Evolutionary conservation across 306 rosid species (phyloP).

Genomic region (peach (Prunus persica)): DNA sequence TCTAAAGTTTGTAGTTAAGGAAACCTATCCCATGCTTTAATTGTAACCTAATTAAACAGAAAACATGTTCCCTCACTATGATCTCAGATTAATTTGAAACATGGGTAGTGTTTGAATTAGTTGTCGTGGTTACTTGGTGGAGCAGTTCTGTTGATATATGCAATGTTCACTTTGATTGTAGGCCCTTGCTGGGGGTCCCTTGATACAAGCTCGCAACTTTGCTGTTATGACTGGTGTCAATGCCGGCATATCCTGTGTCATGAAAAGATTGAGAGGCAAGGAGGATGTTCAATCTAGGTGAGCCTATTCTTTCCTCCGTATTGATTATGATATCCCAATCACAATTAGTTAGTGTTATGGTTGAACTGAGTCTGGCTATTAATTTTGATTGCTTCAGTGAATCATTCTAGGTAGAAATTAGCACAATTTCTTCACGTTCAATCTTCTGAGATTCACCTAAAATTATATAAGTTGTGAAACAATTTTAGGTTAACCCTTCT

Average conservation of each 20-base stretch:
- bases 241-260: conserved; percentile 87
- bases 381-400: background rate
- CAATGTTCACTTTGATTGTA: conserved; percentile 23
- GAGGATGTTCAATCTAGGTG: conserved; percentile 93
- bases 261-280: conserved; percentile 93
- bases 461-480: background rate
- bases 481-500: background rate
- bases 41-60: background rate
- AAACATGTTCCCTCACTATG: background rate
- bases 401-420: background rate
- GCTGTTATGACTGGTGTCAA: conserved; percentile 98
- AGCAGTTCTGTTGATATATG: background rate
- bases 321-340: background rate
- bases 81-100: background rate
- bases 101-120: background rate
- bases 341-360: background rate
- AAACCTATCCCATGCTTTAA: background rate
- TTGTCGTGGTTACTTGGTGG: background rate
- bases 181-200: conserved; percentile 98
- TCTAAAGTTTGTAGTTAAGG: background rate
- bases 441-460: background rate
- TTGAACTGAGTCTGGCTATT: background rate
- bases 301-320: conserved; percentile 12
- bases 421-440: background rate
- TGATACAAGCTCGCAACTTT: conserved; percentile 89